A percentile compares a stretch with the other conserved stretches of the same genome.
phyloP scores from a whole-genome alignment of 768 basidiomycete genomes.

The Russula emetica region DNA sequence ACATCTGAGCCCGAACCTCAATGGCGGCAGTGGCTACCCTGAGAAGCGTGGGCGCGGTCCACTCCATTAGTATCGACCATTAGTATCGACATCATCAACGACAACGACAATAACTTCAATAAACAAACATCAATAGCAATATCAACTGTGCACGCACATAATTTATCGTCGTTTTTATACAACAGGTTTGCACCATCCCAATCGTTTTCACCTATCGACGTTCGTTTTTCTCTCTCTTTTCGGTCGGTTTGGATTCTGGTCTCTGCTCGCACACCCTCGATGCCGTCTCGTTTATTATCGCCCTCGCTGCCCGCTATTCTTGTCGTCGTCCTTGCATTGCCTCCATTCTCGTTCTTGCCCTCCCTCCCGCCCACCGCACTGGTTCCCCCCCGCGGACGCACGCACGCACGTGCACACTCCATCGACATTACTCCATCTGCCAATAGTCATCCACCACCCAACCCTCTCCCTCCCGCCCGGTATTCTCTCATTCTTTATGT shows the following conservation, averaged over 20 bases:
- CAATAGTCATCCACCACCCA: not conserved
- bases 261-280: not conserved
- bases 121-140: slow-evolving; percentile 9
- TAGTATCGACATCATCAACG: not conserved
- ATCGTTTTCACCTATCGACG: not conserved
- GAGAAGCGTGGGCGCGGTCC: slow-evolving; percentile 18
- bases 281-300: not conserved
- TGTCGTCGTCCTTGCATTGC: too few relatives aligned
- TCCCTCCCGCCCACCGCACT: not conserved
- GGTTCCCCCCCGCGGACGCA: not conserved
- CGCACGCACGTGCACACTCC: not conserved
- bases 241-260: not conserved
- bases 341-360: not conserved
- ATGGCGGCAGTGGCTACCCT: not conserved
- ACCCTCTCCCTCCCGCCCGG: not conserved
- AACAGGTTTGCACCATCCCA: not conserved
- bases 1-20: not conserved
- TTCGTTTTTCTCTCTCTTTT: not conserved
- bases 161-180: slow-evolving; percentile 24
- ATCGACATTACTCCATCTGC: not conserved
- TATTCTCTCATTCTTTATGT: not conserved
- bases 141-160: slow-evolving; percentile 21
- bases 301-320: not conserved
- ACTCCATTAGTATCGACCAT: not conserved
- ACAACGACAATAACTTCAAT: not conserved